A percentile compares a stretch with the other conserved stretches of the same genome.
Evolutionary conservation across 768 basidiomycete genomes (phyloP).

Genomic region (Termitomyces sp.): DNA sequence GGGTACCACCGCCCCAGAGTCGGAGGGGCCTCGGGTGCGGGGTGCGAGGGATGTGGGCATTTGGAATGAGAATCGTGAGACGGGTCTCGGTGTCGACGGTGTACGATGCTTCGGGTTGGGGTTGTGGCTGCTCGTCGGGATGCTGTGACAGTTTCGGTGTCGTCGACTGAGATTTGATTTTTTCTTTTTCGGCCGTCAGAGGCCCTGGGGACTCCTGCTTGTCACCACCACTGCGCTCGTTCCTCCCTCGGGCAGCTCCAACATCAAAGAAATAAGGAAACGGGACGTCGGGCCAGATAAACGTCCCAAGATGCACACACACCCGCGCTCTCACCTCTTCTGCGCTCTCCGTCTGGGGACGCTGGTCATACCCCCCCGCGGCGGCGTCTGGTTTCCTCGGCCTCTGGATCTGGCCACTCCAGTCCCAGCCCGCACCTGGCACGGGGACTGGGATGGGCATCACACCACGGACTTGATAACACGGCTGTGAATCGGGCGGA

Average conservation of each 20-base stretch:
- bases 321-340: constrained; percentile 23
- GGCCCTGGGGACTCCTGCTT: no score
- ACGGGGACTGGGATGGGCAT: neutral
- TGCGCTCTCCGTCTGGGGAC: no score
- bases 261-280: constrained; percentile 52
- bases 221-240: no score
- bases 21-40: constrained; percentile 39
- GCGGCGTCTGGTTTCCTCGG: no score
- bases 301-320: constrained; percentile 47
- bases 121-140: no score
- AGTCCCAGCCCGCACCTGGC: constrained; percentile 10
- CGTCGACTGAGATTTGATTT: neutral
- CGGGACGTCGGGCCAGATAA: constrained; percentile 50
- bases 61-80: constrained; percentile 55
- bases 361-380: neutral
- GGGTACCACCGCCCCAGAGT: constrained; percentile 69
- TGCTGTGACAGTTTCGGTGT: constrained; percentile 1
- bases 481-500: neutral
- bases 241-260: no score
- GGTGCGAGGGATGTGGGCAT: constrained; percentile 52
- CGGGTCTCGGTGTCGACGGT: constrained; percentile 38
- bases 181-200: constrained; percentile 5
- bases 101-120: no score
- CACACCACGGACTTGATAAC: neutral
- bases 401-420: neutral